A percentile compares a stretch with the other conserved stretches of the same genome.
These are phyloP conservation scores for Baeospora myosura DNA, from an alignment of 1,284 basidiomycete genomes.

Conservation along the genomic window DNA sequence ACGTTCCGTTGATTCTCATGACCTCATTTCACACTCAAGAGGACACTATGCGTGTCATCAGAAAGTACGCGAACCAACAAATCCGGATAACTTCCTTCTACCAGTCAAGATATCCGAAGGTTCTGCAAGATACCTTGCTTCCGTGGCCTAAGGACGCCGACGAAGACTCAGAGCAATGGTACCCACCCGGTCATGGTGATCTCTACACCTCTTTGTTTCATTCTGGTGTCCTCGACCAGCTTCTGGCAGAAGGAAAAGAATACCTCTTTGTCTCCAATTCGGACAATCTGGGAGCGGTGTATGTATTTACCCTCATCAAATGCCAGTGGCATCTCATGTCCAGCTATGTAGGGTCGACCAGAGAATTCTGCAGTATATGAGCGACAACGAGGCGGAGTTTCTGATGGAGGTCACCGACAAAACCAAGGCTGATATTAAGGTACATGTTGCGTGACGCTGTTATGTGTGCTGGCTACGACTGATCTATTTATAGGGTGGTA, in stretches of 20 bases:
- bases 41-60: conserved; percentile 94
- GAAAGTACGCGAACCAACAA: conserved; percentile 98
- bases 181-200: conserved; percentile 98
- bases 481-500: conserved; percentile 59
- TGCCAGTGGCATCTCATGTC: background rate
- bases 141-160: conserved; percentile 83
- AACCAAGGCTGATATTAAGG: conserved; percentile 98
- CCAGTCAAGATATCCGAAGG: conserved; percentile 96
- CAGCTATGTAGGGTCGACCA: conserved; percentile 57
- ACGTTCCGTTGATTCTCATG: conserved; percentile 98
- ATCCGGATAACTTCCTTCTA: conserved; percentile 94
- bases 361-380: conserved; percentile 84
- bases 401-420: conserved; percentile 99
- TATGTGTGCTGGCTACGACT: background rate
- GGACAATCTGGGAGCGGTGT: conserved; percentile 97
- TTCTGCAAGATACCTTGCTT: conserved; percentile 89
- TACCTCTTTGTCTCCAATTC: conserved; percentile 99
- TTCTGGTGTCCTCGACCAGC: conserved; percentile 92
- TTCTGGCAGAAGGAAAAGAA: conserved; percentile 93
- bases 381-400: conserved; percentile 82
- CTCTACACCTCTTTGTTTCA: conserved; percentile 89
- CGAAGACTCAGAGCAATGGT: conserved; percentile 95
- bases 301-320: conserved; percentile 32
- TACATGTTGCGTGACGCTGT: conserved; percentile 8
- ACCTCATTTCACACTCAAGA: conserved; percentile 99